phyloP scores from a whole-genome alignment of 192 early-diverging fungal genomes.

The Coemansia asiatica region DNA sequence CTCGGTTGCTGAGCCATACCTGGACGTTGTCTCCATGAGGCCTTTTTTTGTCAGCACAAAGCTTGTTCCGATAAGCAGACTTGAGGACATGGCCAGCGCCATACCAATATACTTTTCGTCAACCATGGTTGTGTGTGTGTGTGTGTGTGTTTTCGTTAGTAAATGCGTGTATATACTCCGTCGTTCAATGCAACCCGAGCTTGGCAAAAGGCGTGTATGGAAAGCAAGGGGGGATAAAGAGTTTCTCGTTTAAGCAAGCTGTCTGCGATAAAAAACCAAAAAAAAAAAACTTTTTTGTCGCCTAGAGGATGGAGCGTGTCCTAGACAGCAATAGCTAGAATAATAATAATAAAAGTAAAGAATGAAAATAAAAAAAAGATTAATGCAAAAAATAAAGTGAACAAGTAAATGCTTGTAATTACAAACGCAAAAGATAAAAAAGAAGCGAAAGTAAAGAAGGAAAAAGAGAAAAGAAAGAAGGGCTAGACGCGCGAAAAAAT shows the following conservation, averaged over 20 bases:
- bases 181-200: constrained; percentile 1
- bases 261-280: background rate
- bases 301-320: background rate
- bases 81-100: constrained; percentile 83
- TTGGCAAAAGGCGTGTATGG: background rate
- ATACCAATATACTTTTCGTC: constrained; percentile 85
- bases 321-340: background rate
- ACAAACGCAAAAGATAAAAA: background rate
- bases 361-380: background rate
- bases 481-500: background rate
- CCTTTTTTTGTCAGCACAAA: constrained; percentile 96
- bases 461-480: constrained; percentile 7
- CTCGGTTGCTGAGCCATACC: constrained; percentile 71
- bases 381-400: constrained; percentile 2
- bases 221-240: background rate
- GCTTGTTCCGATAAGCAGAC: constrained; percentile 84
- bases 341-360: background rate
- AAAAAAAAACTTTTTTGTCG: background rate
- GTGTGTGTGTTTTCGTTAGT: constrained; percentile 1
- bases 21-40: constrained; percentile 72
- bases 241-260: background rate
- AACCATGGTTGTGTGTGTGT: constrained; percentile 33
- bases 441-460: constrained; percentile 1
- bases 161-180: constrained; percentile 6
- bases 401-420: background rate